Base-by-base conservation (phyloP, 768 basidiomycete species). In the Hericium rajendrae region DNA sequence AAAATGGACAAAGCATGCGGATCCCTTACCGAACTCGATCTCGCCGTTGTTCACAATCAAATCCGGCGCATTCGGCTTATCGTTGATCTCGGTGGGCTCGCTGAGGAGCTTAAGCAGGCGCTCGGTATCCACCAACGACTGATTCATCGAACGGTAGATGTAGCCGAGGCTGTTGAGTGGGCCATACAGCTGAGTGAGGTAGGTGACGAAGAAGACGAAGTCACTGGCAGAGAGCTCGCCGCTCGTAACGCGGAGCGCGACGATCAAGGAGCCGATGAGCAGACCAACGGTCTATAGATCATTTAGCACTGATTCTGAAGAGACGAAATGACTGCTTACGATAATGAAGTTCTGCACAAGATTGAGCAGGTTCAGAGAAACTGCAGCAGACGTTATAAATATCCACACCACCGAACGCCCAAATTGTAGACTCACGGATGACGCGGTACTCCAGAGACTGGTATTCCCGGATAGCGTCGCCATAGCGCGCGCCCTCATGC, bases 291-390 rank as follows among this genome's bases (percentile, higher is more conserved):
- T 86, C 82, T 89, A 67, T 4, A 63, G 57, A 10, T 1, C 6
- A 10, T 8, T 61, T 22, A 59, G 12, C 39, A 24, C 8, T 26
- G 28, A 18, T 9, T 51, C 22, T 8, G 22, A 2, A 43, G 24
- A 38, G 50, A 0, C 12, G 22, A 51, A 13, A 16, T 6, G 22
- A 12, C 10, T 5, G 73, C 81, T 67, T 64, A 86, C 85, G 53
- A 89, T 88, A 67, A 94, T 87, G 58, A 89, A 78, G 65, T 88
- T 89, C 70, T 92, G 91, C 28, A 84, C 75, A 49, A 93, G 73
- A 65, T 88, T 91, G 56, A 93, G 74, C 8, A 90, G 66, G 65
- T 87, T 88, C 59, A 89, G 74, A 9, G 86, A 84, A 20, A 81
- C 84, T 86, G 59, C 59, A 41, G 13, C 54, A 55, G 15, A 20